phyloP scores from a whole-genome alignment of 768 basidiomycete genomes.

The Mrakia gelida region DNA sequence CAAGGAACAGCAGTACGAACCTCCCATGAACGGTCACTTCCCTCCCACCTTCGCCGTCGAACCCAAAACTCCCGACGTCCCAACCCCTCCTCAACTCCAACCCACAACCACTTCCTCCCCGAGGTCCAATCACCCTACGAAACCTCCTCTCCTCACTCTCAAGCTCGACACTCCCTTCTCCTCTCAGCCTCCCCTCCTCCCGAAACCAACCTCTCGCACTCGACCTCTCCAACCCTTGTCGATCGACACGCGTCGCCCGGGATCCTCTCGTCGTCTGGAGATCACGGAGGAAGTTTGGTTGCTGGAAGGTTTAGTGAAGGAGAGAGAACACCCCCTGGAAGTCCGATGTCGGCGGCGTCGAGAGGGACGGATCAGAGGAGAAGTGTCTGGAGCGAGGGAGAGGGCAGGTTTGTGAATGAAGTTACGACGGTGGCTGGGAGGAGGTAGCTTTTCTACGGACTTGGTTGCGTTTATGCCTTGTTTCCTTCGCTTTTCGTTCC shows the following conservation, averaged over 20 bases:
- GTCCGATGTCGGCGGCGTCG: neutral
- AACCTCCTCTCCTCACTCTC: too few species aligned
- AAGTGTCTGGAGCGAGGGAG: neutral
- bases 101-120: neutral
- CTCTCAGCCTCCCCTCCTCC: neutral
- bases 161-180: too few species aligned
- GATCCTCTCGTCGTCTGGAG: neutral
- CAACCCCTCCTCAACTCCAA: neutral
- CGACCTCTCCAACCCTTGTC: neutral
- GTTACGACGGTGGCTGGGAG: neutral
- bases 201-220: neutral
- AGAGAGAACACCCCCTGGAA: neutral
- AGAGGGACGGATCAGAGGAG: neutral
- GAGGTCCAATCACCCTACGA: neutral
- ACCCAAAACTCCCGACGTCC: neutral
- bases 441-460: neutral
- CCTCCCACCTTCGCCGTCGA: neutral
- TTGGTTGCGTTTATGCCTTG: too few species aligned
- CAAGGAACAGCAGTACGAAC: neutral
- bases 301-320: neutral
- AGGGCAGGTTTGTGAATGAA: neutral
- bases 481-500: too few species aligned
- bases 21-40: neutral
- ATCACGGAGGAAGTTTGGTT: neutral
- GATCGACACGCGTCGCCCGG: neutral